These are phyloP conservation scores for Fusarium newnesense DNA, from an alignment of 2,329 filamentous ascomycete species.

Conservation along the genomic window DNA sequence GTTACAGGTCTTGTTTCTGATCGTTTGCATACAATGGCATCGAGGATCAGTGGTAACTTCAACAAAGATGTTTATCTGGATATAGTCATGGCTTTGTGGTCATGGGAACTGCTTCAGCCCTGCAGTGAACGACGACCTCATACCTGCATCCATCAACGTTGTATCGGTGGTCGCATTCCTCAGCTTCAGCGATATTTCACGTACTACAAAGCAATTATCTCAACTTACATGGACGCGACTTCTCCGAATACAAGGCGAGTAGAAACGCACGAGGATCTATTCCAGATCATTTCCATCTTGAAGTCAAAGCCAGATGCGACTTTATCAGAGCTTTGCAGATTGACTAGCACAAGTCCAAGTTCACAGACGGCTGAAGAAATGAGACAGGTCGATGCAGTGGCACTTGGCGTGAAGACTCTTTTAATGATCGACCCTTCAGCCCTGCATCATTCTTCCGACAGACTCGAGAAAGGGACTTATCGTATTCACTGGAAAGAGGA, in stretches of 20 bases:
- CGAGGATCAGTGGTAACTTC: background rate
- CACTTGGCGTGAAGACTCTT: background rate
- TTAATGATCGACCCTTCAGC: background rate
- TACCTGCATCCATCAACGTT: background rate
- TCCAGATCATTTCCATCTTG: background rate
- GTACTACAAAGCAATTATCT: background rate
- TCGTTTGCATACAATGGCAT: background rate
- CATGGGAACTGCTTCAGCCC: background rate
- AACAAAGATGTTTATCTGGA: background rate
- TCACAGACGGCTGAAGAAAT: accelerated
- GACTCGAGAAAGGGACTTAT: background rate
- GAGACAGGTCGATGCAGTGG: background rate
- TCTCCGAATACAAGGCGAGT: accelerated
- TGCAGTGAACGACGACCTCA: background rate
- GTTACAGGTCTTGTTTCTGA: too few relatives aligned
- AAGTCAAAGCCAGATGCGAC: background rate
- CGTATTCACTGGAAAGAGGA: background rate
- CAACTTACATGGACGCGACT: background rate
- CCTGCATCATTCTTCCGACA: background rate
- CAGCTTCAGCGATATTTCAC: background rate
- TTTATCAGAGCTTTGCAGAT: background rate
- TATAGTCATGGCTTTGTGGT: background rate
- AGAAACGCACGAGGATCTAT: background rate
- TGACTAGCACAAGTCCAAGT: accelerated
- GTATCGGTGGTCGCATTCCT: background rate